Evolutionary conservation across 257 asterid genomes (phyloP).

Genomic region (Jacaranda mimosifolia): DNA sequence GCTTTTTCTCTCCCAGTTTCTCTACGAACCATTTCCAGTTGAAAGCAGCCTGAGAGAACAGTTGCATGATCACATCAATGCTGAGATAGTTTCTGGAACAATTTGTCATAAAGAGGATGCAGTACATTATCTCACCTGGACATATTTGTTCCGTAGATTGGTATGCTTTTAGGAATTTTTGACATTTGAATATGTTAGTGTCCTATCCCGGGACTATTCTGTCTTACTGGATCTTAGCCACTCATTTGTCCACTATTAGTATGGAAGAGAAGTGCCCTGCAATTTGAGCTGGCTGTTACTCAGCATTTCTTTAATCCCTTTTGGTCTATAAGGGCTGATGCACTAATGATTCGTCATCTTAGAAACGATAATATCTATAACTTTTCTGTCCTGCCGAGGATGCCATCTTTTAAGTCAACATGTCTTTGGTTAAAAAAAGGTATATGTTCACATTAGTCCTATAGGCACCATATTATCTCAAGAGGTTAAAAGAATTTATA

Average conservation of each 20-base stretch:
- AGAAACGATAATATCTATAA: neutral
- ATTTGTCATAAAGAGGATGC: slow-evolving; percentile 94
- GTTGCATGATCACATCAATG: slow-evolving; percentile 93
- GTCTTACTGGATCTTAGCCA: slow-evolving; percentile 25
- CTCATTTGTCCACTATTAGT: slow-evolving; percentile 13
- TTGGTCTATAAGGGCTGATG: neutral
- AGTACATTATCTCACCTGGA: slow-evolving; percentile 98
- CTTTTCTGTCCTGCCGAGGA: neutral
- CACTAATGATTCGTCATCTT: neutral
- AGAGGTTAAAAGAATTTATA: neutral
- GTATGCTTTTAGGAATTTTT: slow-evolving; percentile 53
- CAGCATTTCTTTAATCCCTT: neutral
- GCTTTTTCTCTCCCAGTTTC: slow-evolving; percentile 64
- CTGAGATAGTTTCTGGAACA: slow-evolving; percentile 97
- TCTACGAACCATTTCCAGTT: slow-evolving; percentile 98
- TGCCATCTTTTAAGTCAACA: slow-evolving; percentile 5
- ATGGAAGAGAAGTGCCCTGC: slow-evolving; percentile 6
- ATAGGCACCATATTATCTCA: slow-evolving; percentile 2
- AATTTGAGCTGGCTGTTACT: neutral
- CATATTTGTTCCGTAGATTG: slow-evolving; percentile 95
- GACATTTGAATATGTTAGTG: slow-evolving; percentile 18
- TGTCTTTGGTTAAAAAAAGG: neutral
- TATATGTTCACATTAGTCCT: neutral
- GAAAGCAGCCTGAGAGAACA: slow-evolving; percentile 99
- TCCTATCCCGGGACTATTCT: slow-evolving; percentile 14